A percentile compares a stretch with the other conserved stretches of the same genome.
Evolutionary conservation across 202 grass and related monocot species (phyloP).

Genomic region (Bolboschoenoplectus hybrid): DNA sequence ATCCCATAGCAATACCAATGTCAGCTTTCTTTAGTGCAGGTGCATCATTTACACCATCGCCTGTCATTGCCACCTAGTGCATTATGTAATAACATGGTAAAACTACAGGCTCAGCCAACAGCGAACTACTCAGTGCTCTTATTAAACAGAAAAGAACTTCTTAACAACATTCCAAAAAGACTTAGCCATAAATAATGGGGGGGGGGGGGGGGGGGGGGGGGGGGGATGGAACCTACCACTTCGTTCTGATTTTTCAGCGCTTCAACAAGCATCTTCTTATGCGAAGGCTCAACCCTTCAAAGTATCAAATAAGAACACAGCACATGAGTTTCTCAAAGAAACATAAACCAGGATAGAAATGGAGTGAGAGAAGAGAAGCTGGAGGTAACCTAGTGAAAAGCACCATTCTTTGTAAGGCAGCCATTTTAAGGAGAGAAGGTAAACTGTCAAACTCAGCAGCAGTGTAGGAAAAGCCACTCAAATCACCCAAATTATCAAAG

Average conservation of each 20-base stretch:
- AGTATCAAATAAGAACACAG: slow-evolving; percentile 33
- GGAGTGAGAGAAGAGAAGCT: slow-evolving; percentile 38
- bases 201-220: not conserved
- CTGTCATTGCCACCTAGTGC: slow-evolving; percentile 97
- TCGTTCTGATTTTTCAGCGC: slow-evolving; percentile 95
- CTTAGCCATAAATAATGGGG: not conserved
- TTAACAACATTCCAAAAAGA: not conserved
- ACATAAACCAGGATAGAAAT: slow-evolving; percentile 35
- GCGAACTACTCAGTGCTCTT: slow-evolving; percentile 13
- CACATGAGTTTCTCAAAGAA: slow-evolving; percentile 29
- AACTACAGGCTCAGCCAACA: slow-evolving; percentile 39
- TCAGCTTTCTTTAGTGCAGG: slow-evolving; percentile 98
- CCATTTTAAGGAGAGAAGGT: slow-evolving; percentile 67
- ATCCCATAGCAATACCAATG: slow-evolving; percentile 99
- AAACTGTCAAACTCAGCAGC: slow-evolving; percentile 95
- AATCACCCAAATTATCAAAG: slow-evolving; percentile 81
- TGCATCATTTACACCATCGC: slow-evolving; percentile 99
- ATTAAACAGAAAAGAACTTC: slow-evolving; percentile 11
- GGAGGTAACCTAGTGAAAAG: slow-evolving; percentile 82
- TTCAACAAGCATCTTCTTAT: slow-evolving; percentile 99
- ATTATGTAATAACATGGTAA: slow-evolving; percentile 17
- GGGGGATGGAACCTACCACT: slow-evolving; percentile 64
- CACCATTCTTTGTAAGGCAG: slow-evolving; percentile 91
- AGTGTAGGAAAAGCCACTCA: slow-evolving; percentile 89
- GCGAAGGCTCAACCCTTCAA: slow-evolving; percentile 94